These are phyloP conservation scores for Trichoderma harzianum DNA, from an alignment of 2,329 filamentous ascomycete species.

Conservation along the genomic window DNA sequence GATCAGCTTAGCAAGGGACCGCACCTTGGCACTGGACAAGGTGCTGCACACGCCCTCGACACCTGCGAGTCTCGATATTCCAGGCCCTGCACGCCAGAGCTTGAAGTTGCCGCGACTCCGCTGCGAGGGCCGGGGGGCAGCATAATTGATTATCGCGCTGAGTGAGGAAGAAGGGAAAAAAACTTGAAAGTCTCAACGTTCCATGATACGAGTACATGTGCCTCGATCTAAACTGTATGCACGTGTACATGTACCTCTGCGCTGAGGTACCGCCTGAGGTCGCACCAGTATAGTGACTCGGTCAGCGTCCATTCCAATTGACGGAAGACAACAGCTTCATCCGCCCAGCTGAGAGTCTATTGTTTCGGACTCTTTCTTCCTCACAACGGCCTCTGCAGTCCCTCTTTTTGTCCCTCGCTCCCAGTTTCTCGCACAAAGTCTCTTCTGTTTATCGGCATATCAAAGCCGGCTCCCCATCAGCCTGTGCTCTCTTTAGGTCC, in stretches of 20 bases:
- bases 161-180: neutral
- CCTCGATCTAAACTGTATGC: neutral
- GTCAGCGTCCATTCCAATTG: neutral
- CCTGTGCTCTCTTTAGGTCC: neutral
- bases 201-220: neutral
- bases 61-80: neutral
- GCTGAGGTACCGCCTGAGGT: neutral
- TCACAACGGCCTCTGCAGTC: neutral
- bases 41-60: constrained; percentile 2
- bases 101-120: neutral
- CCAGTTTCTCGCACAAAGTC: neutral
- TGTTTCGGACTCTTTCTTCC: neutral
- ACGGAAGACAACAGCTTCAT: neutral
- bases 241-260: neutral
- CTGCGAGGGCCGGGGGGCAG: neutral
- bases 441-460: neutral
- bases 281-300: neutral
- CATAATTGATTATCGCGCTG: neutral
- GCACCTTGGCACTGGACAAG: neutral
- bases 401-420: neutral
- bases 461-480: neutral
- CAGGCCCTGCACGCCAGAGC: neutral
- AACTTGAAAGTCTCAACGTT: neutral
- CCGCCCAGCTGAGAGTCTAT: neutral
- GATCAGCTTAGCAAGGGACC: constrained; percentile 4